phyloP scores from a whole-genome alignment of 192 early-diverging fungal genomes.

The Mortierella alpina region DNA sequence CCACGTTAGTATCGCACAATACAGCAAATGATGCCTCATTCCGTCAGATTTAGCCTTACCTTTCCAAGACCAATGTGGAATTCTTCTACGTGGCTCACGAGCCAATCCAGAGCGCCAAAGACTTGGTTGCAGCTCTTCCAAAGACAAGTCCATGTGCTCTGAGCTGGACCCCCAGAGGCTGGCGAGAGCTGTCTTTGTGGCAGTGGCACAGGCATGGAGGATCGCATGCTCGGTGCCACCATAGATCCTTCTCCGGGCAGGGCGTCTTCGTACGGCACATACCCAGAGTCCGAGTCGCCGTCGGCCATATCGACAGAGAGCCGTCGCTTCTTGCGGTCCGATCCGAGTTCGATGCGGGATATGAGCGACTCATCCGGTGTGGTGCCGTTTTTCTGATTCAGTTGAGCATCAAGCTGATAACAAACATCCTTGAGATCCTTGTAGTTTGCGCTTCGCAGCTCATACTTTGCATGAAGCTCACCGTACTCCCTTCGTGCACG shows the following conservation, averaged over 20 bases:
- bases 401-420: constrained; percentile 51
- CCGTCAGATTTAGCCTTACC: constrained; percentile 26
- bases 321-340: constrained; percentile 40
- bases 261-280: constrained; percentile 32
- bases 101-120: constrained; percentile 53
- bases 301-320: constrained; percentile 44
- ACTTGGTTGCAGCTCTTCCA: constrained; percentile 64
- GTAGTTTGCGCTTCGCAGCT: constrained; percentile 48
- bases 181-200: constrained; percentile 16
- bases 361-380: constrained; percentile 41
- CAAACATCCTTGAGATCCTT: constrained; percentile 52
- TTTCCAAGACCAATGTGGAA: constrained; percentile 69
- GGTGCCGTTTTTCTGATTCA: constrained; percentile 37
- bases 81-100: constrained; percentile 65
- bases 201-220: constrained; percentile 12
- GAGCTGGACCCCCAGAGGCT: constrained; percentile 9
- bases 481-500: constrained; percentile 44
- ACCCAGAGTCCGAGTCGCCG: constrained; percentile 37
- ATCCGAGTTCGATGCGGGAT: constrained; percentile 35
- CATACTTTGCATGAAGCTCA: constrained; percentile 51
- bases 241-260: constrained; percentile 10
- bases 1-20: too few species aligned
- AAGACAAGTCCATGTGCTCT: constrained; percentile 56
- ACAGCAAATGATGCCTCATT: too few species aligned
- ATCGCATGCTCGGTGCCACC: constrained; percentile 19